Conservation (phyloP, 768 basidiomycete species). For the Kwoniella europaea region DNA sequence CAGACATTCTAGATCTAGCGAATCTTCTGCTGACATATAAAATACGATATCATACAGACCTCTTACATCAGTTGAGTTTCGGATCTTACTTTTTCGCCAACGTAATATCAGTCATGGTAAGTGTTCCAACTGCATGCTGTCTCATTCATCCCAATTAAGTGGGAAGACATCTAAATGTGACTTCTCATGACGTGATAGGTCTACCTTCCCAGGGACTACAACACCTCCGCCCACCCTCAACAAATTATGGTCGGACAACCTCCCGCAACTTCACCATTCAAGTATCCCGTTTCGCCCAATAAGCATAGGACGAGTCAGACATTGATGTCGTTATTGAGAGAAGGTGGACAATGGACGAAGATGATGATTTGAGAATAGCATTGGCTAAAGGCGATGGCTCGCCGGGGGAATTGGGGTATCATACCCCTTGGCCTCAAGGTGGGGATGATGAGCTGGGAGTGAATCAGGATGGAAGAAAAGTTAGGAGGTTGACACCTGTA, state of each 20-base stretch:
- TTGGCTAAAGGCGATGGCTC: not conserved
- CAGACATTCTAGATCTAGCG: too few species aligned
- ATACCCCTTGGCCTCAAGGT: too few species aligned
- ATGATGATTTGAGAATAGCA: slow-evolving; percentile 31
- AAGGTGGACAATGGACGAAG: slow-evolving; percentile 50
- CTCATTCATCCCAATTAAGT: not conserved
- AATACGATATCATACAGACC: slow-evolving; percentile 11
- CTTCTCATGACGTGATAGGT: slow-evolving; percentile 13
- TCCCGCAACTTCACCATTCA: not conserved
- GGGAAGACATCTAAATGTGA: too few species aligned
- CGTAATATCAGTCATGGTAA: slow-evolving; percentile 34
- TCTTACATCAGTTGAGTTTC: slow-evolving; percentile 29
- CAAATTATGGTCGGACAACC: slow-evolving; percentile 36
- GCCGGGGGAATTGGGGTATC: not conserved
- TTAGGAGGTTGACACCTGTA: slow-evolving; percentile 9
- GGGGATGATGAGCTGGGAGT: not conserved
- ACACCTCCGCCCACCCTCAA: slow-evolving; percentile 10
- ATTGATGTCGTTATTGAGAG: slow-evolving; percentile 42
- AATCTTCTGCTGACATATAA: not conserved
- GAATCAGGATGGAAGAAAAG: not conserved
- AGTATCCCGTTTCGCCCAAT: not conserved
- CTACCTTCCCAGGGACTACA: slow-evolving; percentile 37
- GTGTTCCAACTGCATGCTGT: not conserved
- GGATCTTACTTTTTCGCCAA: slow-evolving; percentile 32
- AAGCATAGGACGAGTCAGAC: slow-evolving; percentile 26